Evolutionary conservation across 208 protist species (phyloP).

Genomic region (Perkinsela sp.): DNA sequence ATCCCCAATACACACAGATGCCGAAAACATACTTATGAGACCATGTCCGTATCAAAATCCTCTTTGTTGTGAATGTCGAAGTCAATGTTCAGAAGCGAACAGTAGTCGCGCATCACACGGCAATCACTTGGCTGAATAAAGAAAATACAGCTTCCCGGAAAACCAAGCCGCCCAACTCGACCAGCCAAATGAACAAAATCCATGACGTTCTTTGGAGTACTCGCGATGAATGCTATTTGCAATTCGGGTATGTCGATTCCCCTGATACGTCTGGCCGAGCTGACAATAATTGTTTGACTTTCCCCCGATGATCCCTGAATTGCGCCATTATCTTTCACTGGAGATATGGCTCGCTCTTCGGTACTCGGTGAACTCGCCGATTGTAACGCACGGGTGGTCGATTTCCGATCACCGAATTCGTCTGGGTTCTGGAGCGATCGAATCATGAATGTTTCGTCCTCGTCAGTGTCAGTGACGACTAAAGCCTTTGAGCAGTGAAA

Average conservation of each 20-base stretch:
- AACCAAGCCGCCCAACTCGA: slow-evolving; percentile 37
- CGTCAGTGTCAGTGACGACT: not conserved
- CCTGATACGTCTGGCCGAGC: slow-evolving; percentile 9
- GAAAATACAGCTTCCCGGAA: slow-evolving; percentile 16
- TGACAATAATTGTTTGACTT: not conserved
- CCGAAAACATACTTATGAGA: no score
- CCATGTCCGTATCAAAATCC: not conserved
- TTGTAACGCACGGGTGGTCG: not conserved
- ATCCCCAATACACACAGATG: no score
- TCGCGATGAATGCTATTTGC: slow-evolving; percentile 36
- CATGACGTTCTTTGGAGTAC: slow-evolving; percentile 12
- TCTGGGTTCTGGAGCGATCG: not conserved
- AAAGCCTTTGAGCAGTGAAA: not conserved
- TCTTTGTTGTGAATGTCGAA: not conserved
- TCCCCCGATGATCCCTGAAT: not conserved
- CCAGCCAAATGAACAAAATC: slow-evolving; percentile 59
- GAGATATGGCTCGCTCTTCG: not conserved
- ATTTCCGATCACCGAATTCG: not conserved
- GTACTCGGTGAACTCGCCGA: not conserved
- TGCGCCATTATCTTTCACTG: not conserved
- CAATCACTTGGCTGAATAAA: slow-evolving; percentile 11
- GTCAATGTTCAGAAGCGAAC: not conserved
- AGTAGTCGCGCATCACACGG: not conserved
- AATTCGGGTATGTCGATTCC: slow-evolving; percentile 29
- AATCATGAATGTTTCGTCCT: not conserved